A percentile compares a stretch with the other conserved stretches of the same genome.
phyloP scores from a whole-genome alignment of 495 filamentous ascomycete species.

The Podospora australis region DNA sequence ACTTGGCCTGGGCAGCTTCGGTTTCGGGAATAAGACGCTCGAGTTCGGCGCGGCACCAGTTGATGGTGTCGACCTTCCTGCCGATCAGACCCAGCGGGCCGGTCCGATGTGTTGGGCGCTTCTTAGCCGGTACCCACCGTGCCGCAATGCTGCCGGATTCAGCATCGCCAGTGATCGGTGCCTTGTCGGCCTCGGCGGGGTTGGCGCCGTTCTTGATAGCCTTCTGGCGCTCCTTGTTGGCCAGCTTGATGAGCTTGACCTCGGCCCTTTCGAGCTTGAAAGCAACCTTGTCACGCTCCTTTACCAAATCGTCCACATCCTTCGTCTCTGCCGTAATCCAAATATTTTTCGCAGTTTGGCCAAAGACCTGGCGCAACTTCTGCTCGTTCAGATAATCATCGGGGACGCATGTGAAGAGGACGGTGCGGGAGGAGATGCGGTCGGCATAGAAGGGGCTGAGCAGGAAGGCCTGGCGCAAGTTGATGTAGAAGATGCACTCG shows the following conservation, averaged over 20 bases:
- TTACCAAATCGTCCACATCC: conserved; percentile 76
- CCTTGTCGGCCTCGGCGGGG: conserved; percentile 41
- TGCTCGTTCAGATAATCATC: conserved; percentile 62
- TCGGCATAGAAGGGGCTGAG: conserved; percentile 80
- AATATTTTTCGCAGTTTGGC: conserved; percentile 68
- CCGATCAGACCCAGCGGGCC: conserved; percentile 71
- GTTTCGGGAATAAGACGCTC: conserved; percentile 73
- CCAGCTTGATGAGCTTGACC: conserved; percentile 75
- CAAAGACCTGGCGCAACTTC: conserved; percentile 73
- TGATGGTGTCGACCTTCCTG: conserved; percentile 91
- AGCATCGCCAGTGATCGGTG: conserved; percentile 41
- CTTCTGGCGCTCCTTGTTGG: conserved; percentile 71
- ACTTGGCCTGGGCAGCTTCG: conserved; percentile 66
- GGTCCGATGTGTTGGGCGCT: conserved; percentile 79
- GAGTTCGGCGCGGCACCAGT: conserved; percentile 82
- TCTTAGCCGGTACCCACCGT: conserved; percentile 69
- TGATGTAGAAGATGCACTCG: conserved; percentile 91
- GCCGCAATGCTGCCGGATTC: conserved; percentile 74
- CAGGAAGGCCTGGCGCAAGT: conserved; percentile 89
- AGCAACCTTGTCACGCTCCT: conserved; percentile 75
- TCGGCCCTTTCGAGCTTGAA: conserved; percentile 86
- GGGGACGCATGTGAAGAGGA: conserved; percentile 86
- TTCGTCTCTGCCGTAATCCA: conserved; percentile 81
- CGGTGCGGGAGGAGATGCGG: conserved; percentile 88
- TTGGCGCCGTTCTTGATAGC: conserved; percentile 61